Evolutionary conservation across 805 yeast genomes (phyloP), one percentile per base, ranked within the genome.

Genomic region (Wickerhamomyces queroliae): DNA sequence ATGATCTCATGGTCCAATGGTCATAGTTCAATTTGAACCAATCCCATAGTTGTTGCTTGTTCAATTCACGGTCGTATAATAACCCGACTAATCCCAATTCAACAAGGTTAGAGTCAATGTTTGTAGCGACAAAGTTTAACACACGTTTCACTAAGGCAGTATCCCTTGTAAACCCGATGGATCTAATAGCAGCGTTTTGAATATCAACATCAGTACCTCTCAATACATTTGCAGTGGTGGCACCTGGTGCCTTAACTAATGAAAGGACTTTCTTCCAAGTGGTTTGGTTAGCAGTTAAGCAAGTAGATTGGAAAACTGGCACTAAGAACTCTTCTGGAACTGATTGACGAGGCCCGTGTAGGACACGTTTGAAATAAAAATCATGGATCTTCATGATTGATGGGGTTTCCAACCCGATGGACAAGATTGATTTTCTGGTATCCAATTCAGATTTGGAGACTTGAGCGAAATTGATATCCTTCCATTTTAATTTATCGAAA

Each of bases 251-350:
- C 45, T 76, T 77, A 11, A 70, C 73, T 16, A 80, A 54, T 24
- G 74, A 76, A 25, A 72, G 58, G 6, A 80, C 59, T 47, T 74
- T 79, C 56, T 82, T 82, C 69, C 80, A 82, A 27, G 76, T 79
- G 46, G 75, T 58, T 10, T 54, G 48, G 18, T 52, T 72, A 27
- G 62, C 61, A 31, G 59, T 58, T 22, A 59, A 54, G 25, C 77
- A 61, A 3, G 67, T 57, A 10, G 70, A 58, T 11, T 68, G 62
- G 37, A 80, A 59, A 6, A 69, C 60, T 21, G 74, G 62, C 8
- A 67, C 59, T 15, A 76, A 52, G 16, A 82, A 46, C 44, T 72
- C 76, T 36, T 62, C 63, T 3, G 89, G 86, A 29, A 79, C 64
- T 0, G 72, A 55, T 17, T 65, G 51, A 27, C 68, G 61, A 15